phyloP scores from a whole-genome alignment of 1,139 yeast genomes.

The Meyerozyma athensensis region DNA sequence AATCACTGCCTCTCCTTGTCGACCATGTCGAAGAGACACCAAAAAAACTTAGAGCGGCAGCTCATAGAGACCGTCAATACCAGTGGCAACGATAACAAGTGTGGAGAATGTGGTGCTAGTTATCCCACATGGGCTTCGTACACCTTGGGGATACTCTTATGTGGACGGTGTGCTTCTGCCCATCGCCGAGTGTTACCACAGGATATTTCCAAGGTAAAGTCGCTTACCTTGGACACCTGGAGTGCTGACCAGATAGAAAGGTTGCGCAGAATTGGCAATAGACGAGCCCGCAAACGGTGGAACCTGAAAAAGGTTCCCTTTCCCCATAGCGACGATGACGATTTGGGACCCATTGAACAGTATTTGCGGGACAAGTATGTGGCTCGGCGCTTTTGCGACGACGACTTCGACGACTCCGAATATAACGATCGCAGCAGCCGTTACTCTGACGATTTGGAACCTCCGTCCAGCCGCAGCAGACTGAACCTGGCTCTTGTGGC shows the following conservation, averaged over 20 bases:
- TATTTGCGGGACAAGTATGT: constrained; percentile 54
- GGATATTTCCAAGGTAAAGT: constrained; percentile 64
- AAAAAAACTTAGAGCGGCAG: constrained; percentile 36
- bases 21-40: constrained; percentile 28
- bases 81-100: constrained; percentile 47
- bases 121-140: constrained; percentile 58
- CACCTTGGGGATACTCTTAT: constrained; percentile 58
- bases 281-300: constrained; percentile 59
- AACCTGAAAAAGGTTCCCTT: constrained; percentile 58
- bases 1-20: neutral
- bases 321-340: constrained; percentile 66
- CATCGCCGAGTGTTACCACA: constrained; percentile 61
- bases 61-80: constrained; percentile 41
- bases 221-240: constrained; percentile 83
- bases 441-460: constrained; percentile 14
- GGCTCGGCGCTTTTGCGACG: constrained; percentile 41
- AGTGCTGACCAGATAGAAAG: constrained; percentile 52
- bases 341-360: constrained; percentile 39
- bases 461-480: constrained; percentile 8
- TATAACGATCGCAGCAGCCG: constrained; percentile 19
- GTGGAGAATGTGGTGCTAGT: constrained; percentile 67
- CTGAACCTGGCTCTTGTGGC: constrained; percentile 17
- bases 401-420: constrained; percentile 20
- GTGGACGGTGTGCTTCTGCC: constrained; percentile 75
- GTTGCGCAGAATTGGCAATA: constrained; percentile 62